Percentiles rank a stretch among this genome's conserved stretches.
Conservation (phyloP, 2,329 filamentous ascomycete genomes). For the Ascochyta fabae region DNA sequence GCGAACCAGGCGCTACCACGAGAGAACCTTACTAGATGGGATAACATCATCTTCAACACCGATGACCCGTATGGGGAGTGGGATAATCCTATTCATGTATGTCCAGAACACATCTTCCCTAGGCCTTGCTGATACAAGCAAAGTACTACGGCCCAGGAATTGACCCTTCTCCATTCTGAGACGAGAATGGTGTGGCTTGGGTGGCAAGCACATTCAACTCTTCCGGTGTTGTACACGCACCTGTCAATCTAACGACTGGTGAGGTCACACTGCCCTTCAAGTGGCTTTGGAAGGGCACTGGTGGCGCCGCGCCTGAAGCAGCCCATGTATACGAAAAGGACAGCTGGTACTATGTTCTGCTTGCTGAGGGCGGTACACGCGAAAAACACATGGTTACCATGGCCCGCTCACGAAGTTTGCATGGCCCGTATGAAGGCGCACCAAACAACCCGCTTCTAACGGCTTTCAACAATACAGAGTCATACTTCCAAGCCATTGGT, state of each 20-base stretch:
- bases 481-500: constrained; percentile 20
- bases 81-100: neutral
- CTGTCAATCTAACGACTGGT: constrained; percentile 37
- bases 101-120: neutral
- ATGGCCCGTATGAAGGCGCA: constrained; percentile 21
- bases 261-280: constrained; percentile 16
- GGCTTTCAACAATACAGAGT: constrained; percentile 12
- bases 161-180: constrained; percentile 62
- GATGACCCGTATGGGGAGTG: no score
- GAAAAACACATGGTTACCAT: constrained; percentile 37
- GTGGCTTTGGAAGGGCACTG: constrained; percentile 43
- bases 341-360: constrained; percentile 41
- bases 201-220: constrained; percentile 38
- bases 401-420: constrained; percentile 19
- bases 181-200: constrained; percentile 60
- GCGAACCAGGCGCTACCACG: no score
- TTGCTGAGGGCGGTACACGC: constrained; percentile 43
- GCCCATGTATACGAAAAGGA: constrained; percentile 45
- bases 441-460: constrained; percentile 19
- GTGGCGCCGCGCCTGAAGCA: constrained; percentile 34
- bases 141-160: constrained; percentile 58
- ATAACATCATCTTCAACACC: no score
- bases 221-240: constrained; percentile 11
- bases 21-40: no score
- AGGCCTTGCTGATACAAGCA: neutral